Evolutionary conservation across 768 basidiomycete genomes (phyloP), one percentile per base, ranked within the genome.

Genomic region (Pleurotus djamor): DNA sequence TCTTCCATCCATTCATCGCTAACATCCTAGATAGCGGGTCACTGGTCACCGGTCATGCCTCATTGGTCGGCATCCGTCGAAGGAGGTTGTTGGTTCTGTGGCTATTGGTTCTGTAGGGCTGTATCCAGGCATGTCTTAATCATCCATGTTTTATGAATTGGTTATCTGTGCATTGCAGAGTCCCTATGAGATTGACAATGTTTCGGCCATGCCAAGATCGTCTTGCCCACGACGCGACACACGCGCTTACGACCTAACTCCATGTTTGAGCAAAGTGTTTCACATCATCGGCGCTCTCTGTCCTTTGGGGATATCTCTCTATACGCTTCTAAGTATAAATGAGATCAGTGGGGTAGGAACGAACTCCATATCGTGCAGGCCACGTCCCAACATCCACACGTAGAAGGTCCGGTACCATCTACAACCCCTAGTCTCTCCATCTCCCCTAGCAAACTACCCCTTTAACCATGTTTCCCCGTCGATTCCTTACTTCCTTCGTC

Each of bases 301-400:
- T 28, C 21, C 21, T 28, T 28, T 28, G 21, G 21, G 21, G 21
- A 28, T 28, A 28, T 28, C 21, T 28, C 21, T 28, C 21, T 28
- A 28, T 28, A 28, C 21, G 21, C 21, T 28, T 28, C 21, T 28
- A 28, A 35, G 51, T 38, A 52, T 52, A 52, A 52, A 52, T 38
- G 17, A 13, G 2, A 7, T 13, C 33, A 33, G 16, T 17, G 33
- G 32, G 51, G 16, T 5, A 28, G 51, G 13, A 16, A 6, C n/a
- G 9, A 36, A 3, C n/a, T 52, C 51, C 37, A 33, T 35, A 52
- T 52, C 51, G 51, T 52, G 51, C 51, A 17, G 51, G 51, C 51
- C 21, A 52, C 51, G 51, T n/a, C 37, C 51, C 35, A 33, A 52
- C n/a, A n/a, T 16, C 28, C 10, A 33, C 51, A 14, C 51, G 37